Evolutionary conservation across 2,329 filamentous ascomycete genomes (phyloP).

Genomic region (Exophiala phaeomuriformis): DNA sequence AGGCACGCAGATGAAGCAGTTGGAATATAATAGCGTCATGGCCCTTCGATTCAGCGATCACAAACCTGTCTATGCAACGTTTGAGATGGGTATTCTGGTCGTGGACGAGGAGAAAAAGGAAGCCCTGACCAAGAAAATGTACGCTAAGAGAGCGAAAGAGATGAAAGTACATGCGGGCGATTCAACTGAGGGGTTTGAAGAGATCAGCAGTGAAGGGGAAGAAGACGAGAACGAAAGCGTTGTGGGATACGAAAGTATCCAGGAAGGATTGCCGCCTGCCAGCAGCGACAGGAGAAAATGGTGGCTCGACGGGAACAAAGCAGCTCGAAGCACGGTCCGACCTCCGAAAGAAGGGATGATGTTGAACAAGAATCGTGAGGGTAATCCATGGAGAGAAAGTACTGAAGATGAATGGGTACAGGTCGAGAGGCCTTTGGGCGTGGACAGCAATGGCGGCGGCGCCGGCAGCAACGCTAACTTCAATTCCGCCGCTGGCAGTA

Average conservation of each 20-base stretch:
- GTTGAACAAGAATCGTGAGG: constrained; percentile 64
- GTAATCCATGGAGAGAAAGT: constrained; percentile 66
- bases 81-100: constrained; percentile 74
- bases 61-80: constrained; percentile 85
- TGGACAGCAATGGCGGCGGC: constrained; percentile 13
- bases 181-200: constrained; percentile 54
- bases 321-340: constrained; percentile 64
- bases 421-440: constrained; percentile 15
- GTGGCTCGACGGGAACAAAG: constrained; percentile 58
- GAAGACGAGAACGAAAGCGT: constrained; percentile 61
- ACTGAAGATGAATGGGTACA: constrained; percentile 76
- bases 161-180: constrained; percentile 58
- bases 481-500: constrained; percentile 2
- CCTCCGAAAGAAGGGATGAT: constrained; percentile 57
- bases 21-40: constrained; percentile 75
- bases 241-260: constrained; percentile 72
- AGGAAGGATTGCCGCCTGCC: constrained; percentile 62
- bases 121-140: constrained; percentile 65
- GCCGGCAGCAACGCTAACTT: too few relatives aligned
- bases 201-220: constrained; percentile 31
- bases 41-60: constrained; percentile 88
- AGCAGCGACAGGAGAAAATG: constrained; percentile 57
- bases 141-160: constrained; percentile 53
- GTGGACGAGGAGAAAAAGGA: constrained; percentile 69
- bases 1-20: constrained; percentile 72